Evolutionary conservation across 805 yeast genomes (phyloP).

Genomic region (Pichia kluyveri): DNA sequence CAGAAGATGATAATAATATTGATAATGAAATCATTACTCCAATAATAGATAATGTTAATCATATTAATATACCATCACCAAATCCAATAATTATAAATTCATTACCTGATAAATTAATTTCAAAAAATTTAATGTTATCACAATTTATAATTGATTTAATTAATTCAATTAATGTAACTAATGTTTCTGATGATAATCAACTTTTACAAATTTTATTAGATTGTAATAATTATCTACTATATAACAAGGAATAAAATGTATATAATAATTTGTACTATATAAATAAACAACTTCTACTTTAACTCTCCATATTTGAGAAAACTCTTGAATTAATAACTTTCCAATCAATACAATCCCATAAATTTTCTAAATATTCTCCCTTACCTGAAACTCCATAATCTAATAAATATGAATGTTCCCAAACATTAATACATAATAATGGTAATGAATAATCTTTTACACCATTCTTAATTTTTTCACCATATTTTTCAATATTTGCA

Average conservation of each 20-base stretch:
- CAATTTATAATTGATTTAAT: constrained; percentile 26
- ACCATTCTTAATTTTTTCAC: constrained; percentile 17
- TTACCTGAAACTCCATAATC: constrained; percentile 81
- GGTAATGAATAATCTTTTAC: constrained; percentile 62
- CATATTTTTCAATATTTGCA: constrained; percentile 33
- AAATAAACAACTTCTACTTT: not conserved
- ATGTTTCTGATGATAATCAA: constrained; percentile 24
- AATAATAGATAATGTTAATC: no score
- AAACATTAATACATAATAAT: constrained; percentile 66
- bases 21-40: no score
- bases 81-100: no score
- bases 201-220: constrained; percentile 22
- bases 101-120: no score
- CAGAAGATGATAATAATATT: no score
- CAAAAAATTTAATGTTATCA: constrained; percentile 17
- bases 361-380: constrained; percentile 61
- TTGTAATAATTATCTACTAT: constrained; percentile 15
- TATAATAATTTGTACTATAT: not conserved
- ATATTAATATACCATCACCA: no score
- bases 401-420: constrained; percentile 82
- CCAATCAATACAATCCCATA: constrained; percentile 84
- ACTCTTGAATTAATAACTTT: constrained; percentile 46
- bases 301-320: constrained; percentile 16
- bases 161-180: constrained; percentile 24
- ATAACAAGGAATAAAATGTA: not conserved